Evolutionary conservation across 345 rosid species (phyloP), one percentile per base, ranked within the genome.

Genomic region (Trapa incisa): DNA sequence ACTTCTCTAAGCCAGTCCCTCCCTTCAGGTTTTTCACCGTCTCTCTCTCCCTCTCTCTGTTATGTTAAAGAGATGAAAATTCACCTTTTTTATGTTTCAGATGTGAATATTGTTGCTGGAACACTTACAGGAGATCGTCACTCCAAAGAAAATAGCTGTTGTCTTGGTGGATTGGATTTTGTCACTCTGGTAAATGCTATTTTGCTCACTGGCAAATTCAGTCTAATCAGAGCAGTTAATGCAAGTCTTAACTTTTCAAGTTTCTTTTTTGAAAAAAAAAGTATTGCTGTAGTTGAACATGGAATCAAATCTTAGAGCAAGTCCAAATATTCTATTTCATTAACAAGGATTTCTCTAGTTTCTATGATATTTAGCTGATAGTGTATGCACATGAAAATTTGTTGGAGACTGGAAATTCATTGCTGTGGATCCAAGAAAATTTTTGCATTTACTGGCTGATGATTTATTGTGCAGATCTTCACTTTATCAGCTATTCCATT

Each of bases 401-500:
- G n/a, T 29, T 16, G 22, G 56, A 14, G 6, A 5, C 56, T 50
- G 14, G 56, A 14, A 50, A 50, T 1, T 50, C 29, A 6, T 16
- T 50, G 56, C 56, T 3, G 22, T 1, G 4, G 17, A 29, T 50
- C 56, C 22, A 0, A 50, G 53, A 11, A 10, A 47, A 47, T 12
- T 7, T 47, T 41, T 41, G 43, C 17, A 4, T 47, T 12, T 52
- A n/a, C 17, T 53, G 58, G 63, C 37, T 58, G 37, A 35, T 8
- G 37, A 29, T 57, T 73, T 3, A 70, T 64, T 70, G 72, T 66
- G 69, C 76, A 93, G 97, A 84, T 93, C 74, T 90, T 93, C 74
- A 89, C 98, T 69, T 74, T 93, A 65, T 93, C 98, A 14, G 97
- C 96, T 22, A 88, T 90, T 65, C 91, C 92, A 63, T 81, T 77